Evolutionary conservation across 805 yeast genomes (phyloP).

Genomic region (Starmerella powellii): DNA sequence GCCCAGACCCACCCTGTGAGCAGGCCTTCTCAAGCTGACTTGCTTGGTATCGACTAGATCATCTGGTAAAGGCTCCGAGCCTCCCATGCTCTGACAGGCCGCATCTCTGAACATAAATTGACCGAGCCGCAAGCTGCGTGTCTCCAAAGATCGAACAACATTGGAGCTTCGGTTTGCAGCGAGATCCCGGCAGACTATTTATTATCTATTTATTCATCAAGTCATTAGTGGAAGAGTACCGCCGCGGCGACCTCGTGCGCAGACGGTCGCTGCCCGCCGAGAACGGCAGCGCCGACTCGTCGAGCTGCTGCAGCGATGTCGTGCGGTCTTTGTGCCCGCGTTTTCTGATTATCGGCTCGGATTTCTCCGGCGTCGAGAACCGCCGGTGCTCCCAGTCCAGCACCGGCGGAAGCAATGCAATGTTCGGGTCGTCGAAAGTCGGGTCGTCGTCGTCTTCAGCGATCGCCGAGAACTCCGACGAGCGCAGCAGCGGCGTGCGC

Average conservation of each 20-base stretch:
- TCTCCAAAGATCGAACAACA: too few species aligned
- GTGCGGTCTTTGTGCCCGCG: conserved; percentile 16
- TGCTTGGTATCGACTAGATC: too few species aligned
- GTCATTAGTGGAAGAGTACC: conserved; percentile 14
- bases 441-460: conserved; percentile 1
- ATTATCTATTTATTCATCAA: conserved; percentile 10
- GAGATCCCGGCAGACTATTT: too few species aligned
- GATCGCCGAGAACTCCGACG: conserved; percentile 6
- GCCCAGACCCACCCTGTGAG: too few species aligned
- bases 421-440: background rate
- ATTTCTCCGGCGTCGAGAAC: conserved; percentile 12
- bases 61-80: too few species aligned
- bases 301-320: conserved; percentile 18
- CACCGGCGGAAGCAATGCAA: background rate
- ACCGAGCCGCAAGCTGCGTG: too few species aligned
- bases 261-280: background rate
- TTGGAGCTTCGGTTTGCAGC: too few species aligned
- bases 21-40: too few species aligned
- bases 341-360: background rate
- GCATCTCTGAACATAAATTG: too few species aligned
- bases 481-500: conserved; percentile 7
- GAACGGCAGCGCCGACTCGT: background rate
- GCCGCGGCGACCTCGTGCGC: background rate
- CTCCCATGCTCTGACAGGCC: too few species aligned
- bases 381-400: conserved; percentile 6